Conservation (phyloP, 1,284 basidiomycete genomes). For the Mrakiaceae sp. region DNA sequence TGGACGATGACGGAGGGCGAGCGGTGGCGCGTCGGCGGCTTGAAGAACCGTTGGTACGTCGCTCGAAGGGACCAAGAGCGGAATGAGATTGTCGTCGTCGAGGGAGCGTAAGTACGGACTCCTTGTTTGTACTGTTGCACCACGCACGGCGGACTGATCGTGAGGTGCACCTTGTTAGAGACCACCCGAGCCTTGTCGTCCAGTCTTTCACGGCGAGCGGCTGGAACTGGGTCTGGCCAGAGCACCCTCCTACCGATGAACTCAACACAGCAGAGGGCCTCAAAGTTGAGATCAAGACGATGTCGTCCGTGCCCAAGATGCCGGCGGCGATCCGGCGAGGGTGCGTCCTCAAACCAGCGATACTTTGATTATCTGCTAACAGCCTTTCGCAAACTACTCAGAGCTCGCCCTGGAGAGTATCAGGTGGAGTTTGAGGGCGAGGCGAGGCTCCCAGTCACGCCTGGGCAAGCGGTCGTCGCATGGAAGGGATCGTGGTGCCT, state of each 20-base stretch:
- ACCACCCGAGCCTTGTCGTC: conserved; percentile 54
- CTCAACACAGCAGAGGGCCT: conserved; percentile 41
- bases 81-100: conserved; percentile 64
- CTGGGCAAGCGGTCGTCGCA: no score
- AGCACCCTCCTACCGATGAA: conserved; percentile 41
- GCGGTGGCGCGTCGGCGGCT: conserved; percentile 45
- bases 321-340: no score
- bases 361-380: no score
- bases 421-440: no score
- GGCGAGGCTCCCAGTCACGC: no score
- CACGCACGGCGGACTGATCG: neutral
- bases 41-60: conserved; percentile 56
- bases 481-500: no score
- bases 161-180: conserved; percentile 33
- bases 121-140: neutral
- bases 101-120: conserved; percentile 47
- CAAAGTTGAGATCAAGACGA: conserved; percentile 49
- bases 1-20: conserved; percentile 88
- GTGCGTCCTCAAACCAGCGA: no score
- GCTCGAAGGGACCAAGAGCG: conserved; percentile 51
- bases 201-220: conserved; percentile 39
- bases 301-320: conserved; percentile 24
- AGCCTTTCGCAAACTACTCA: no score
- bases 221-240: conserved; percentile 56
- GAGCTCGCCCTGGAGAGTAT: no score